phyloP scores from a whole-genome alignment of 2,329 filamentous ascomycete species.

The Teratosphaeria destructans region DNA sequence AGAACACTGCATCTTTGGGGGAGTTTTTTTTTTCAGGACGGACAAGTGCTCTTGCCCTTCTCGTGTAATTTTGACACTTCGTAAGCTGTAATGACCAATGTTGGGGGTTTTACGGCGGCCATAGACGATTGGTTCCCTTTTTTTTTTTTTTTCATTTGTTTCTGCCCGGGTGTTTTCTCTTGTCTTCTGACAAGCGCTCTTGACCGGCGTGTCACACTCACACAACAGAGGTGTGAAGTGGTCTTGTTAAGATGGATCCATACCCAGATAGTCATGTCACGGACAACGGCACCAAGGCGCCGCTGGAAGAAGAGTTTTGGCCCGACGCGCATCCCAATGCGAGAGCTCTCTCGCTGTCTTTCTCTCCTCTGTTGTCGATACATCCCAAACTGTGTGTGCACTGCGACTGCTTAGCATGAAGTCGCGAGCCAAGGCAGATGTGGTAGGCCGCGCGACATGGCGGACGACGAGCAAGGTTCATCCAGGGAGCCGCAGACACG shows the following conservation, averaged over 20 bases:
- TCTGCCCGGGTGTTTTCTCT: background rate
- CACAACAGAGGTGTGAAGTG: no score
- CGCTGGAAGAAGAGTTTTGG: constrained; percentile 1
- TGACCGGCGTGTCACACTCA: background rate
- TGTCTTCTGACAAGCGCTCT: background rate
- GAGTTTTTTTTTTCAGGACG: background rate
- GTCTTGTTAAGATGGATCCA: background rate
- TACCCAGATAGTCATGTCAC: background rate
- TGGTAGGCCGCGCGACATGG: background rate
- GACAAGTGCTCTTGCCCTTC: background rate
- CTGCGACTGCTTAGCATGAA: background rate
- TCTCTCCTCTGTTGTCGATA: background rate
- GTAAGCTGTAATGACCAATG: constrained; percentile 1
- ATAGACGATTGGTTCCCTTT: background rate
- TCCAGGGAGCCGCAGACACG: background rate
- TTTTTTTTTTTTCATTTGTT: background rate
- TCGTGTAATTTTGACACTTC: background rate
- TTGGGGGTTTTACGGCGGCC: background rate
- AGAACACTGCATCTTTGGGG: background rate
- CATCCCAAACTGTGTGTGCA: no score
- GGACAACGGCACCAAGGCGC: background rate
- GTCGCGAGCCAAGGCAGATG: background rate
- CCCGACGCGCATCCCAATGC: background rate
- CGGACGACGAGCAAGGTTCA: background rate
- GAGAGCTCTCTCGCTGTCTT: background rate